Evolutionary conservation across 371 early-diverging fungal genomes (phyloP), one percentile per base, ranked within the genome.

Genomic region (Mortierella sp.): DNA sequence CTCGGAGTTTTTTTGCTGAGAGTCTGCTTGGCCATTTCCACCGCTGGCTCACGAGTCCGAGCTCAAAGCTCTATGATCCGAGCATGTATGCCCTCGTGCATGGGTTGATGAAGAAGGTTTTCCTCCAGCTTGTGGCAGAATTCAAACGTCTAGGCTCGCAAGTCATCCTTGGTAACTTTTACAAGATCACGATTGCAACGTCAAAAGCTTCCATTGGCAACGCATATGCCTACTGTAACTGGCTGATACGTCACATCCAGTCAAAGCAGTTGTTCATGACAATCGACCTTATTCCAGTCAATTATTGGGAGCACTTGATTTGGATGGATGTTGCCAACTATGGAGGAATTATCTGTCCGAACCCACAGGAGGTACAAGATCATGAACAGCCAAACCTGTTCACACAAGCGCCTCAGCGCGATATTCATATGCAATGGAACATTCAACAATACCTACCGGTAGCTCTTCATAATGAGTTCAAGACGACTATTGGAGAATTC

Each of bases 321-420:
- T 98, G 98, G 98, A 93, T 97, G 95, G 96, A 98, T 74, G 84
- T 88, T 55, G 87, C 87, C 73, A 98, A 98, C 80, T 95, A 88
- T 82, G 97, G 94, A 25, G 96, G 98, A 5, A 82, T 96, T 29
- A 76, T 73, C 43, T 60, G 72, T 50, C 53, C 65, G 0, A 72
- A 75, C 48, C 71, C 77, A 3, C 48, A 60, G 25, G 68, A 70
- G 28, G 60, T 69, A 30, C 80, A 82, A 68, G 83, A 77, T 28
- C 66, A 81, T 14, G 68, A 81, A 12, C 52, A 73, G 19, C 53
- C 68, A 1, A 72, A 51, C 25, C 52, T 68, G 21, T 68, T 60
- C 64, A 60, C 64, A 15, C 72, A 65, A 55, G 73, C 30, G 21
- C 37, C 63, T 1, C 61, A 63, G 30, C 68, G 66, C 14, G 63